These are phyloP conservation scores for Nyssa sinensis DNA, from an alignment of 148 eudicot genomes.

Conservation along the genomic window DNA sequence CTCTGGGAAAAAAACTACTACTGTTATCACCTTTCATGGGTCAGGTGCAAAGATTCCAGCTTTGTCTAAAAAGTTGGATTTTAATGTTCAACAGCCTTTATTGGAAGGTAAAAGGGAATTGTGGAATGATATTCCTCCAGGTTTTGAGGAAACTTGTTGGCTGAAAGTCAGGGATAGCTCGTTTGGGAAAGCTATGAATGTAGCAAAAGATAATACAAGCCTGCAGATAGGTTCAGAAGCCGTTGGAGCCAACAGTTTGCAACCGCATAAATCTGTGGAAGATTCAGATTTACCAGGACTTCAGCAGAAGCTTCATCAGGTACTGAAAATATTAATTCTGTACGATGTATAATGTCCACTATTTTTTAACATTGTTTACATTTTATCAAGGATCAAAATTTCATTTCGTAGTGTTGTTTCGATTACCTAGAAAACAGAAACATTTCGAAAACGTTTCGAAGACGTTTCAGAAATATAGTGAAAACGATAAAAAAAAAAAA, in stretches of 20 bases:
- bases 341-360: neutral
- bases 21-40: neutral
- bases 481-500: too few relatives aligned
- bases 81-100: neutral
- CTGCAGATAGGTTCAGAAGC: neutral
- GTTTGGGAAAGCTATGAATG: neutral
- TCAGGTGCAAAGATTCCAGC: constrained; percentile 1
- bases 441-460: too few relatives aligned
- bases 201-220: neutral
- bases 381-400: too few relatives aligned
- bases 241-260: neutral
- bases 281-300: neutral
- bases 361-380: neutral
- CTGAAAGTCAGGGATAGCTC: neutral
- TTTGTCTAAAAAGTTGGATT: constrained; percentile 2
- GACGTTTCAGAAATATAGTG: too few relatives aligned
- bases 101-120: neutral
- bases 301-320: neutral
- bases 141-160: constrained; percentile 12
- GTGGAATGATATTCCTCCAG: constrained; percentile 13
- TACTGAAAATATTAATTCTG: neutral
- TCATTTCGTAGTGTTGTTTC: too few relatives aligned
- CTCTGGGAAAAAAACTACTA: neutral
- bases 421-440: too few relatives aligned
- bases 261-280: neutral